These are phyloP conservation scores for Alternaria angustiovoidea DNA, from an alignment of 2,329 filamentous ascomycete species.

Conservation along the genomic window DNA sequence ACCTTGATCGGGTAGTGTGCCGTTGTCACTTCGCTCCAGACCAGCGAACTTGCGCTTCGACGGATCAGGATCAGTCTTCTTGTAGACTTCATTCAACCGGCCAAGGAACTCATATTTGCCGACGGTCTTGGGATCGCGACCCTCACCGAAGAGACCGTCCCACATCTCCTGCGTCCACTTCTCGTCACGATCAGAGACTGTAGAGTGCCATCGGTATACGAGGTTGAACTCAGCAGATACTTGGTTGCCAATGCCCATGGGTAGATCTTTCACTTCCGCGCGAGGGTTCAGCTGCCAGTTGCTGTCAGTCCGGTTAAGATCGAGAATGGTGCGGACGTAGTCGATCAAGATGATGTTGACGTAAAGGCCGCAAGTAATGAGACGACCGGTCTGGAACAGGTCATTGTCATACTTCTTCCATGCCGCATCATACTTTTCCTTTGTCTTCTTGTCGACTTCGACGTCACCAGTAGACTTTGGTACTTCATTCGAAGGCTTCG, in stretches of 20 bases:
- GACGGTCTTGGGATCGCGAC: conserved; percentile 63
- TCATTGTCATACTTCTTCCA: conserved; percentile 55
- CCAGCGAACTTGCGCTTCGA: conserved; percentile 72
- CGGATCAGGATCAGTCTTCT: conserved; percentile 70
- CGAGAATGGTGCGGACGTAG: conserved; percentile 63
- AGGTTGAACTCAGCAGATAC: conserved; percentile 91
- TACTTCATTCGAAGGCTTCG: conserved; percentile 61
- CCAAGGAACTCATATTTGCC: conserved; percentile 67
- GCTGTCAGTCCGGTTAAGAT: conserved; percentile 73
- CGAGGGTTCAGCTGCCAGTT: conserved; percentile 85
- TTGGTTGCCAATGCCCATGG: conserved; percentile 79
- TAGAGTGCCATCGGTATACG: conserved; percentile 87
- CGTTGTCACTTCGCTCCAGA: conserved; percentile 70
- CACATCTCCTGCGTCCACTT: conserved; percentile 74
- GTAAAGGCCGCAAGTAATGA: conserved; percentile 63
- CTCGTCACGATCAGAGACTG: conserved; percentile 78
- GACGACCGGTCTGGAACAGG: conserved; percentile 61
- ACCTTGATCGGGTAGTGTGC: conserved; percentile 77
- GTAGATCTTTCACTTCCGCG: conserved; percentile 69
- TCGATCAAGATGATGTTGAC: conserved; percentile 63
- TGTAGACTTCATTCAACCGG: conserved; percentile 70
- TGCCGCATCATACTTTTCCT: conserved; percentile 39
- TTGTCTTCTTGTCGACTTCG: conserved; percentile 35
- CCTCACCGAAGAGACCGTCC: conserved; percentile 53
- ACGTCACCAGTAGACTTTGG: conserved; percentile 54